A percentile compares a stretch with the other conserved stretches of the same genome.
phyloP scores from a whole-genome alignment of 257 asterid species.

The Lavandula angustifolia region DNA sequence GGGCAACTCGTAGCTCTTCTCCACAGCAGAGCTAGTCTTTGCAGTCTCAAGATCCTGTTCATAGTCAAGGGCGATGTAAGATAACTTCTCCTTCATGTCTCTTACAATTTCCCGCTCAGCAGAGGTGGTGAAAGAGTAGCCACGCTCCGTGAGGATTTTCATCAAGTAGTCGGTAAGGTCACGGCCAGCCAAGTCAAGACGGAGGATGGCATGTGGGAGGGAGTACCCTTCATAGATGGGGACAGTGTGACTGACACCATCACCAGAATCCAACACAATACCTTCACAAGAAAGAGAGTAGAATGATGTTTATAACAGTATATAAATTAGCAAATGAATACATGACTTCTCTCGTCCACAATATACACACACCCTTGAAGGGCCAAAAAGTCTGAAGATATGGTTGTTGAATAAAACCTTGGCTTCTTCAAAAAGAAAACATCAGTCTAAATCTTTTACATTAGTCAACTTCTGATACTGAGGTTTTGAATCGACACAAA shows the following conservation, averaged over 20 bases:
- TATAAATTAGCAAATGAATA: not conserved
- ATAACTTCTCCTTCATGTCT: conserved; percentile 51
- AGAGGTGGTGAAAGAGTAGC: conserved; percentile 58
- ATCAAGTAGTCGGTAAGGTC: conserved; percentile 54
- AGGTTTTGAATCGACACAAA: not conserved
- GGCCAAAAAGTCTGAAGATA: not conserved
- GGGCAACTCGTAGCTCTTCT: conserved; percentile 54
- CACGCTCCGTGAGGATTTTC: conserved; percentile 59
- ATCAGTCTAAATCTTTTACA: not conserved
- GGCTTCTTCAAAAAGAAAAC: not conserved
- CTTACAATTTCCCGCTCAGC: conserved; percentile 60
- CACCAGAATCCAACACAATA: conserved; percentile 59
- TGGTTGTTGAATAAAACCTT: too few species aligned
- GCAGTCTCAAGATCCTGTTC: conserved; percentile 59
- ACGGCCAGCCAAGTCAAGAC: conserved; percentile 57
- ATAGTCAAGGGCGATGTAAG: conserved; percentile 55
- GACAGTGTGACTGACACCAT: conserved; percentile 60
- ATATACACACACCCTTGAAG: not conserved
- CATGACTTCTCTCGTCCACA: not conserved
- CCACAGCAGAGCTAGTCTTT: conserved; percentile 48
- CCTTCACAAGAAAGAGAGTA: conserved; percentile 35
- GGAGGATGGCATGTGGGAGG: conserved; percentile 60
- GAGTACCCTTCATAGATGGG: conserved; percentile 59
- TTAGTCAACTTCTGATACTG: not conserved
- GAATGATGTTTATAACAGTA: conserved; percentile 12